Evolutionary conservation across 2,329 filamentous ascomycete species (phyloP), one percentile per base, ranked within the genome.

Genomic region (Ceratocystis diversiconidia): DNA sequence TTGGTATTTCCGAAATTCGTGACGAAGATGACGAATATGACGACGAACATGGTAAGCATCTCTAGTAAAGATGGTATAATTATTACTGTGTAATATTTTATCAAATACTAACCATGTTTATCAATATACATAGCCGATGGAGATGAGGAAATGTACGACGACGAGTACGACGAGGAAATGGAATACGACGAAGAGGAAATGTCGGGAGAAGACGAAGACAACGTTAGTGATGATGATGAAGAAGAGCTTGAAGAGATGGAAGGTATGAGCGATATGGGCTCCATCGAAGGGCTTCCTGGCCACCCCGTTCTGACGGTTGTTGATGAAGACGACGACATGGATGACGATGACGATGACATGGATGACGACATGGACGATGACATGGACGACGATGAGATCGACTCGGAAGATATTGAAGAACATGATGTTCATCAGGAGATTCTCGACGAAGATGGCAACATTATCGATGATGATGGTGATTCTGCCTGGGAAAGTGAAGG

Each of bases 161-260:
- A 96, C 70, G 89, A 92, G 65, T 89, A 90, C 67, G 92, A 90
- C 70, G 90, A 96, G 46, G 92, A 95, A 70, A 94, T 96, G 85
- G 90, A 95, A 65, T 96, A 95, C 71, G 82, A 79, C 25, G 90
- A 94, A 57, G 89, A 92, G 70, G 91, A 91, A 41, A 82, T 89
- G 72, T 85, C 85, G 0, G 83, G 82, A 69, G 89, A 92, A 71
- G 89, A 89, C 67, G 89, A 91, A 71, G 89, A 94, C 70, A 88
- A 92, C 66, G 85, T 96, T 66, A 96, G 92, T 71, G 92, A 95
- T 72, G 89, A 94, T 67, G 90, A 95, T 69, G 90, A 95, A 66
- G 89, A 89, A 32, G 65, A 57, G 10, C 63, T 65, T 25, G 62
- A 67, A 62, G 46, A 64, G 22, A 64, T 67, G 62, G 66, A 65